Base-by-base conservation (phyloP, 305 asterid genomes). In the Solanum hybrid region DNA sequence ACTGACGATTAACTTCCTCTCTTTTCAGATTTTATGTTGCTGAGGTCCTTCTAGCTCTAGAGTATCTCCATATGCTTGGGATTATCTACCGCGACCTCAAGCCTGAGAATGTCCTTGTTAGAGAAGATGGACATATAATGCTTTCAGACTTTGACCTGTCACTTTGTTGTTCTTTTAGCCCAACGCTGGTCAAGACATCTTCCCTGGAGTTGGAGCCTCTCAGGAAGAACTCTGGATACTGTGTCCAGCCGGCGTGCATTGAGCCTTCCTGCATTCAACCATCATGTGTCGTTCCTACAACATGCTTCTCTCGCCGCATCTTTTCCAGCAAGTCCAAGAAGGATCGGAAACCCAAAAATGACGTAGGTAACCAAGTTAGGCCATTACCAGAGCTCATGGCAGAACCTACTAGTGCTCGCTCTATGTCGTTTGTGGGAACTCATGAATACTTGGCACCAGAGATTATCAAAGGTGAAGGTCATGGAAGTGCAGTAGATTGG, bases 401-500 rank as follows among this genome's bases (percentile, higher is more conserved):
- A 0, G 98, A 95, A 89, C 98, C 98, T 27, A 95, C 95, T 90
- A 91, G 92, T 19, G 98, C 98, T 37, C 95, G 98, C 8, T 95
- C 98, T 4, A 95, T 94, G 98, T 95, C 98, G 1, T 95, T 95
- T 35, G 98, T 95, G 2, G 98, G 98, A 51, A 95, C 98, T 11
- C 98, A 95, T 40, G 98, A 95, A 82, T 95, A 95, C 89, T 92
- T 95, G 60, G 98, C 97, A 6, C 98, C 97, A 1, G 98, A 95
- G 91, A 95, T 95, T 72, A 93, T 95, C 92, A 95, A 95, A 94
- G 98, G 98, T 6, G 98, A 96, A 88, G 98, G 98, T 26, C 98
- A 96, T 84, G 98, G 98, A 38, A 95, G 98, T 73, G 97, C 98
- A 1, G 98, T 96, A 71, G 98, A 95, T 84, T 95, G 98, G 98